Base-by-base conservation (phyloP, 441 rosid genomes). In the Adansonia grandidieri region DNA sequence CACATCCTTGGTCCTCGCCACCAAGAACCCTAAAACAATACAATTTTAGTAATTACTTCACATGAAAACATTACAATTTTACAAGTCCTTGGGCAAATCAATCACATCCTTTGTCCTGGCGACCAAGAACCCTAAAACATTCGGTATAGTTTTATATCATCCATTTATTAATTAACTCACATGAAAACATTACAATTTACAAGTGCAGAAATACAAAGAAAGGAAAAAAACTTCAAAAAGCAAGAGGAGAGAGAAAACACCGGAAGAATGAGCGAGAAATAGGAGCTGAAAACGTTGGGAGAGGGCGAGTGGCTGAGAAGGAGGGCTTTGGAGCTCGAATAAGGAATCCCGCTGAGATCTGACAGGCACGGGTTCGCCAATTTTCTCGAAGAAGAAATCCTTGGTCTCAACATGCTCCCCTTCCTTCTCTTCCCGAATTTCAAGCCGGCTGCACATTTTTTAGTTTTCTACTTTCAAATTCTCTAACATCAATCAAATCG, bases 221-320 rank as follows among this genome's bases (percentile, higher is more conserved):
- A 19, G 62, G 8, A 7, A 44, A 8, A 44, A 7, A 28, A 56
- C 6, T n/a, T 56, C n/a, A 20, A 65, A 70, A 9, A 2, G 67
- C 32, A 17, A 53, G 51, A 50, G 9, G 14, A 19, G 62, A 20
- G 64, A 9, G 3, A 47, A 17, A n/a, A 17, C 20, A 95, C 98
- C 98, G 9, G 89, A 86, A 32, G 96, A 78, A 84, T 94, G 90
- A 37, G 95, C 98, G 62, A 93, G 76, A 74, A 96, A 92, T 70
- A 92, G 75, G 53, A 93, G 81, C 61, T 79, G 84, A 77, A 60
- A 88, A 69, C 61, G 77, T 71, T 90, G 84, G 74, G 98, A 89
- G 81, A 91, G 76, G 67, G 95, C 94, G 56, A 96, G 91, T 63
- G 97, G 92, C 74, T 82, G 89, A 51, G 91, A 78, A 1, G 98